Percentiles rank a stretch among this genome's conserved stretches.
phyloP scores from a whole-genome alignment of 73 alveolate species.

The Tetrahymena borealis region DNA sequence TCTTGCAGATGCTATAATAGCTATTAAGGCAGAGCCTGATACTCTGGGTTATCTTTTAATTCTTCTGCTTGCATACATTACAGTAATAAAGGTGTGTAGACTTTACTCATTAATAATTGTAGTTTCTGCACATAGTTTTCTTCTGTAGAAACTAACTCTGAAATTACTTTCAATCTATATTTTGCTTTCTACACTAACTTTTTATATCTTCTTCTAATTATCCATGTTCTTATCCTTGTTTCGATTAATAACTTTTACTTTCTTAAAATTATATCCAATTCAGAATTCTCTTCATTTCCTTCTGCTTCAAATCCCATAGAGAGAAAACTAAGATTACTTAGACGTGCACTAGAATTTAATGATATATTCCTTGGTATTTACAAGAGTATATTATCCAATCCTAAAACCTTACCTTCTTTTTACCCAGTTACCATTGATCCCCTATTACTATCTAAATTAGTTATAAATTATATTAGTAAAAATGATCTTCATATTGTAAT shows the following conservation, averaged over 20 bases:
- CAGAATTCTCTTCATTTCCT: too few species aligned
- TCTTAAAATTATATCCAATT: too few species aligned
- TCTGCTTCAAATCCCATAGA: too few species aligned
- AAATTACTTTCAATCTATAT: background rate
- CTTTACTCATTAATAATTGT: background rate
- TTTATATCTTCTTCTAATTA: background rate
- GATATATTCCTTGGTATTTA: too few species aligned
- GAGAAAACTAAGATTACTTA: too few species aligned
- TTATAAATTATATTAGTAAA: too few species aligned
- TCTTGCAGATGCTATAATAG: background rate
- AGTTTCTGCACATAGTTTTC: background rate
- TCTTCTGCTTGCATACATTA: background rate
- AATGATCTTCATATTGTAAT: too few species aligned
- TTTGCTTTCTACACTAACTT: background rate
- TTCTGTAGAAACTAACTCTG: background rate
- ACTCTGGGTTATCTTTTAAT: background rate
- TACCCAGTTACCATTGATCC: too few species aligned
- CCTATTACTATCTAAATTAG: too few species aligned
- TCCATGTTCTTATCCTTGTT: background rate
- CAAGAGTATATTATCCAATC: too few species aligned
- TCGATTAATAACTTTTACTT: background rate
- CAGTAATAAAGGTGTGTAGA: background rate
- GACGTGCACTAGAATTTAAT: too few species aligned
- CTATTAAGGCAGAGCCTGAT: background rate
- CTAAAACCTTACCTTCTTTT: too few species aligned